phyloP scores from a whole-genome alignment of 805 yeast species.

The Metschnikowia bowlesiae region DNA sequence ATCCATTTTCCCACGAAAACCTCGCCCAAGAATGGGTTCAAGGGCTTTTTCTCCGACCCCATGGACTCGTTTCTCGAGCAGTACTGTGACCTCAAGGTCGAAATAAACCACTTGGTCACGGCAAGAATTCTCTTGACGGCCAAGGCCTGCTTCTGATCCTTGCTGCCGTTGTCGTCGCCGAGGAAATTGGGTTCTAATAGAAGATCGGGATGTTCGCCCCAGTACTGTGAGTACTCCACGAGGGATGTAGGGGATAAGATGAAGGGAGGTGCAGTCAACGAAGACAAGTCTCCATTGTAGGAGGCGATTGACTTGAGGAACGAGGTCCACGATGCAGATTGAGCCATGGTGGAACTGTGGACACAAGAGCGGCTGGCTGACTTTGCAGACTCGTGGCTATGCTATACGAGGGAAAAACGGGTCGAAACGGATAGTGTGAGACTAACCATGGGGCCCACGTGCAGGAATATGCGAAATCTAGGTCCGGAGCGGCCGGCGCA shows the following conservation, averaged over 20 bases:
- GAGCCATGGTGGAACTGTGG: constrained; percentile 16
- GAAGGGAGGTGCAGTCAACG: constrained; percentile 96
- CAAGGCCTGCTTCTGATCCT: constrained; percentile 32
- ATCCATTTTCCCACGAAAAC: constrained; percentile 87
- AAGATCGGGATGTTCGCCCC: constrained; percentile 91
- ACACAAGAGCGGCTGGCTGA: background rate
- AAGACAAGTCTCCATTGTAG: constrained; percentile 88
- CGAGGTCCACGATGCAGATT: constrained; percentile 72
- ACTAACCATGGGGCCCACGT: background rate
- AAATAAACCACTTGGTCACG: constrained; percentile 86
- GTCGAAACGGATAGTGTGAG: background rate
- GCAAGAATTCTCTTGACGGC: constrained; percentile 67
- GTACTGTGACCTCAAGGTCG: constrained; percentile 89
- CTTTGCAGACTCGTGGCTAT: constrained; percentile 4
- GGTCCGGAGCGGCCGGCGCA: constrained; percentile 1
- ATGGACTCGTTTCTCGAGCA: constrained; percentile 85
- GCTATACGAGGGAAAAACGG: constrained; percentile 4
- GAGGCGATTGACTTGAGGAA: constrained; percentile 87
- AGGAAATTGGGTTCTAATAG: constrained; percentile 67
- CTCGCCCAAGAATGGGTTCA: constrained; percentile 96
- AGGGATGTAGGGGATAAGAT: constrained; percentile 86
- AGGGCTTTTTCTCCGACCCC: constrained; percentile 96
- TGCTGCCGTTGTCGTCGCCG: constrained; percentile 35
- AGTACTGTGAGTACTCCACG: constrained; percentile 88
- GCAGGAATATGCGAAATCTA: background rate